Percentiles rank a stretch among this genome's conserved stretches.
Evolutionary conservation across 208 protist genomes (phyloP).

Genomic region (Crithidia fasciculata): DNA sequence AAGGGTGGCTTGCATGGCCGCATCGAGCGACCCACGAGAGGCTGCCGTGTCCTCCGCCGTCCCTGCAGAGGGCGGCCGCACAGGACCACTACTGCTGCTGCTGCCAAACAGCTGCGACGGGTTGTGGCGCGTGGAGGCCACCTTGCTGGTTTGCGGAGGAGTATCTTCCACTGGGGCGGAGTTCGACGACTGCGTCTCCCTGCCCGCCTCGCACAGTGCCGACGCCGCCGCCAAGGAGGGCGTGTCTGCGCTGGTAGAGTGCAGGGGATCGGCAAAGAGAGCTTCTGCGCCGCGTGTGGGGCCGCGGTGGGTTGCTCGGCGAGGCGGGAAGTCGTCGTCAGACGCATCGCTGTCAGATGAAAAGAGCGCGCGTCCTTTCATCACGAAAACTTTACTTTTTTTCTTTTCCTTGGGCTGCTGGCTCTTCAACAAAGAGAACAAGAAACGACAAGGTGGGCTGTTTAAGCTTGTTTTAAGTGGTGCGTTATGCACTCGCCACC

Average conservation of each 20-base stretch:
- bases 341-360: conserved; percentile 27
- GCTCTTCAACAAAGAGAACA: too few relatives aligned
- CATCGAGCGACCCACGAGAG: neutral
- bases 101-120: conserved; percentile 27
- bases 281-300: neutral
- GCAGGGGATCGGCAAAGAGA: neutral
- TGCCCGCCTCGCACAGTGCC: neutral
- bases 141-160: conserved; percentile 14
- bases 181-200: too few relatives aligned
- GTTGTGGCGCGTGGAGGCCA: conserved; percentile 26
- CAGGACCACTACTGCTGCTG: neutral
- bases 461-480: too few relatives aligned
- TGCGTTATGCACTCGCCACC: too few relatives aligned
- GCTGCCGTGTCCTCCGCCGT: neutral
- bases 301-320: neutral
- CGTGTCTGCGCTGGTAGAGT: neutral
- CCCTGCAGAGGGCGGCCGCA: neutral
- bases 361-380: conserved; percentile 18
- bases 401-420: too few relatives aligned
- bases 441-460: too few relatives aligned
- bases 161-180: neutral
- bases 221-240: neutral
- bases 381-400: neutral
- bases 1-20: conserved; percentile 4
- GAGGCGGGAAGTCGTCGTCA: conserved; percentile 1